These are phyloP conservation scores for Coriaria nepalensis DNA, from an alignment of 306 rosid genomes.

Conservation along the genomic window DNA sequence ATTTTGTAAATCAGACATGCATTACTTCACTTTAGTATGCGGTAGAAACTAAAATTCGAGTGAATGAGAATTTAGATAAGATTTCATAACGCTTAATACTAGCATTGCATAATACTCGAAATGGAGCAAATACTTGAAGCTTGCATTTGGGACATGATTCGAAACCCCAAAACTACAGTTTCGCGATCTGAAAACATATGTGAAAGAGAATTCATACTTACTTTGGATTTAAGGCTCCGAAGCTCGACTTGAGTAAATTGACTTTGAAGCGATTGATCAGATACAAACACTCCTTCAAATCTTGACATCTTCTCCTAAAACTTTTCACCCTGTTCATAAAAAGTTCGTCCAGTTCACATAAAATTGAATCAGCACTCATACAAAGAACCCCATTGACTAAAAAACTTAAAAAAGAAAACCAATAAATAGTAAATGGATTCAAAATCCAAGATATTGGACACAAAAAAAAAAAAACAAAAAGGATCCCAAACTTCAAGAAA, in stretches of 20 bases:
- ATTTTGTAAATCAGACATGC: no score
- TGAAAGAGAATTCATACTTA: slow-evolving; percentile 22
- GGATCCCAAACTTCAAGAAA: no score
- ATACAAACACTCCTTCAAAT: slow-evolving; percentile 67
- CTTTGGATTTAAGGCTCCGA: slow-evolving; percentile 69
- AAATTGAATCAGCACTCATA: slow-evolving; percentile 2
- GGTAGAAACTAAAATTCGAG: no score
- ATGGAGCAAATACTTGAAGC: no score
- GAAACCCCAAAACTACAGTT: slow-evolving; percentile 6
- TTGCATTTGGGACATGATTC: slow-evolving; percentile 2
- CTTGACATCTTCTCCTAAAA: slow-evolving; percentile 44
- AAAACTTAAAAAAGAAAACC: slow-evolving; percentile 11
- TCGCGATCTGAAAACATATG: background rate
- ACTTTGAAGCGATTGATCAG: slow-evolving; percentile 87
- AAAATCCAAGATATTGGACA: no score
- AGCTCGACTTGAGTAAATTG: slow-evolving; percentile 96
- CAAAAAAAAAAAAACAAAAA: no score
- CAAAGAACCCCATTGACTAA: slow-evolving; percentile 7
- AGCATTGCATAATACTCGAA: no score
- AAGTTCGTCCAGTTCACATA: no score
- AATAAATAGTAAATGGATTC: background rate
- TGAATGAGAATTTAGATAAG: no score
- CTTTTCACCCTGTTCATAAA: no score
- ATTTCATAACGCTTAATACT: no score
- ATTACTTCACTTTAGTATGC: no score